Base-by-base conservation (phyloP, 495 filamentous ascomycete species). In the Immersiella caudata region DNA sequence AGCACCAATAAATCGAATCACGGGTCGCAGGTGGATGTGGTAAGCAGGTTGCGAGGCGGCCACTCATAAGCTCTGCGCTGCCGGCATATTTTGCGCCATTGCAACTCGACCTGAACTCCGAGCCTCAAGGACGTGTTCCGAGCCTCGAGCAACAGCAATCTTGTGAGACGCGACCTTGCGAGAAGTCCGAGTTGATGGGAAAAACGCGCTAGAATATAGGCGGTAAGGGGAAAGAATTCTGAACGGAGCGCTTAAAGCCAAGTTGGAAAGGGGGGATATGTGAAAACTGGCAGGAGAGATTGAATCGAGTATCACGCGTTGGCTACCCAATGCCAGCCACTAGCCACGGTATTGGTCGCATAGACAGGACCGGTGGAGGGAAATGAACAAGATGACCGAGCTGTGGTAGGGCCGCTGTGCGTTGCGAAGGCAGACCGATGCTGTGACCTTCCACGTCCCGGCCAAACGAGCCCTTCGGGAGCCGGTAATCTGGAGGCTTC, bases 11-110 rank as follows among this genome's bases (percentile, higher is more conserved):
- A 59, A 55, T 55, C 24, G 52, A n/a, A 12, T 3, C 21, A 12
- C 49, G 49, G 52, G 52, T 16, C 21, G 20, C 21, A 55, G 2
- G 5, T 55, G 52, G 21, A 55, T 55, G 52, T 22, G 16, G 52
- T 55, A 22, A 52, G 52, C 52, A 26, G 22, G 52, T 46, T 24
- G 52, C 52, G 52, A 55, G 52, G 21, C 52, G n/a, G n/a, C 52
- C 52, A 55, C 52, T 26, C 24, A 9, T 12, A 18, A 46, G 14
- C 9, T 18, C 11, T 14, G 2, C 11, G 40, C 40, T 18, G 9
- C 11, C 40, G 9, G 40, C 16, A 18, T 12, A 46, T 6, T 14
- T 4, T 12, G 16, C 11, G 29, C 29, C 29, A 33, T 33, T 8
- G 29, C 40, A 46, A 12, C 5, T 46, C 40, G 11, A 46, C 11